phyloP scores from a whole-genome alignment of 108 stramenopile species.

The Skeletonema grethae region DNA sequence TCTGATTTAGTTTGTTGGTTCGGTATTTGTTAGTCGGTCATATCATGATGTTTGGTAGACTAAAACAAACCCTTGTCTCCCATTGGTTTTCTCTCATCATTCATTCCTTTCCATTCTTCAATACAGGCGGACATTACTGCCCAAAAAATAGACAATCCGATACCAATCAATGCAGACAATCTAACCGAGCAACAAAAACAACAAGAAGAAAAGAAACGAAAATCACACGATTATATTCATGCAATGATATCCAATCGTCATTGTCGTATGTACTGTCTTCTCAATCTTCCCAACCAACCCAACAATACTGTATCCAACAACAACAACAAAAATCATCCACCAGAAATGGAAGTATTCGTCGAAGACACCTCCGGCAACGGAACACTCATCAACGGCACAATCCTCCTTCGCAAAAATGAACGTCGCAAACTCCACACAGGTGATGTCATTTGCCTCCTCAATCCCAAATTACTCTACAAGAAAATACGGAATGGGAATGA shows the following conservation, averaged over 20 bases:
- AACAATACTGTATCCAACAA: constrained; percentile 9
- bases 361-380: constrained; percentile 94
- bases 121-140: constrained; percentile 26
- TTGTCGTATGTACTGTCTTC: constrained; percentile 70
- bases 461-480: constrained; percentile 65
- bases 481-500: constrained; percentile 39
- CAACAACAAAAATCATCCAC: neutral
- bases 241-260: constrained; percentile 79
- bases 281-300: constrained; percentile 13
- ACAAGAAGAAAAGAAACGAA: constrained; percentile 31
- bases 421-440: constrained; percentile 86
- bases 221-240: constrained; percentile 64
- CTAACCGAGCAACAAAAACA: constrained; percentile 13
- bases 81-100: neutral
- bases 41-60: neutral
- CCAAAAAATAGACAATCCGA: constrained; percentile 20
- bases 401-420: constrained; percentile 68
- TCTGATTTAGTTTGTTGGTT: neutral
- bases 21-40: too few species aligned
- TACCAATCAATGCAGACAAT: neutral
- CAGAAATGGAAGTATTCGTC: constrained; percentile 75
- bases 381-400: constrained; percentile 84
- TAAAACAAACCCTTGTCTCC: neutral
- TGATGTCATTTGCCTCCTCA: constrained; percentile 92
- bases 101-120: neutral